Evolutionary conservation across 2,329 filamentous ascomycete genomes (phyloP).

Genomic region (Alternaria dauci): DNA sequence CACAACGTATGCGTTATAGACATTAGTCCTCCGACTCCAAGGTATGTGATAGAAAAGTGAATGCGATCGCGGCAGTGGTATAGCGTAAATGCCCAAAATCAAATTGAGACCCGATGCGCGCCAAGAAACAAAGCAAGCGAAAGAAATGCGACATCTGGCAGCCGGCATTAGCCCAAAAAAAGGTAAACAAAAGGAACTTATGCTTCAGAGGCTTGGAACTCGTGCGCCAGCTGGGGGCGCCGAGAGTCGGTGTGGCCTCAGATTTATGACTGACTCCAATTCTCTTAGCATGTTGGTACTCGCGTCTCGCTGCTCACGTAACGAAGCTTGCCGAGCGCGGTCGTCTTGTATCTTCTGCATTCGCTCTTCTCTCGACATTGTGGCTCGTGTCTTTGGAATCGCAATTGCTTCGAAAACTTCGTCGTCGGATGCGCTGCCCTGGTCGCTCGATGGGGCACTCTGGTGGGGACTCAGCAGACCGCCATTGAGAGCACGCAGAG

Average conservation of each 20-base stretch:
- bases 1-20: slow-evolving; percentile 14
- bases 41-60: slow-evolving; percentile 5
- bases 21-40: slow-evolving; percentile 11
- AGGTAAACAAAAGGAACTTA: slow-evolving; percentile 15
- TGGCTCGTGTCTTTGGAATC: slow-evolving; percentile 70
- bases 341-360: slow-evolving; percentile 90
- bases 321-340: slow-evolving; percentile 73
- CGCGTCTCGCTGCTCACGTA: slow-evolving; percentile 78
- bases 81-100: slow-evolving; percentile 24
- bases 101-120: slow-evolving; percentile 11
- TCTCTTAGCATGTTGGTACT: slow-evolving; percentile 91
- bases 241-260: slow-evolving; percentile 39
- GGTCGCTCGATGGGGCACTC: slow-evolving; percentile 53
- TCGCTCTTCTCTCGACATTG: slow-evolving; percentile 84
- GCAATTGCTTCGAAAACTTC: slow-evolving; percentile 94
- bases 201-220: slow-evolving; percentile 46
- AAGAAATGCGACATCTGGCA: slow-evolving; percentile 17
- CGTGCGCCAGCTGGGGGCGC: slow-evolving; percentile 31
- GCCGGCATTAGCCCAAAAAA: slow-evolving; percentile 24
- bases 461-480: slow-evolving; percentile 62
- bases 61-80: slow-evolving; percentile 24
- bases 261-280: slow-evolving; percentile 82
- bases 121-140: slow-evolving; percentile 5
- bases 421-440: slow-evolving; percentile 67
- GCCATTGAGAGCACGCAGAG: slow-evolving; percentile 80